phyloP scores from a whole-genome alignment of 257 asterid genomes.

The Oldenlandia corymbosa region DNA sequence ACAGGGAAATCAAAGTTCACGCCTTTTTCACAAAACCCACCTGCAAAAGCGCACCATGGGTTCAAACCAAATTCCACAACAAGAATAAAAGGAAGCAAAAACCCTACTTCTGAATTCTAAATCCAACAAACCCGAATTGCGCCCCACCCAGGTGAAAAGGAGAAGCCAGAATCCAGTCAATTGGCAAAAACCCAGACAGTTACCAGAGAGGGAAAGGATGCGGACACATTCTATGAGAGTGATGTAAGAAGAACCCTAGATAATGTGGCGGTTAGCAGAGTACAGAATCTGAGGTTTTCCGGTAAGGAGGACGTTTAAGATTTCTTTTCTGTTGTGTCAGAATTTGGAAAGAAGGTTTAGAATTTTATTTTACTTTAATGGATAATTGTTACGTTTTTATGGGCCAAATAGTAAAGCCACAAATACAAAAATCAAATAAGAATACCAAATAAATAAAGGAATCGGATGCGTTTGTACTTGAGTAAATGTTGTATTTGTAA shows the following conservation, averaged over 20 bases:
- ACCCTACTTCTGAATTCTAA: constrained; percentile 22
- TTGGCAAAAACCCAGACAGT: constrained; percentile 1
- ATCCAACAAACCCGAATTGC: constrained; percentile 3
- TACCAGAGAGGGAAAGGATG: not conserved
- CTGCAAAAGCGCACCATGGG: constrained; percentile 20
- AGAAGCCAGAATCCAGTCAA: not conserved
- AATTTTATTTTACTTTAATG: not conserved
- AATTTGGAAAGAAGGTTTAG: constrained; percentile 2
- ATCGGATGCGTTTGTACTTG: too few species aligned
- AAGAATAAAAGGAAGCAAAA: constrained; percentile 9
- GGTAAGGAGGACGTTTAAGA: not conserved
- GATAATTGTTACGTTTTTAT: not conserved
- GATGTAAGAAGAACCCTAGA: constrained; percentile 4
- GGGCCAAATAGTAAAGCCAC: not conserved
- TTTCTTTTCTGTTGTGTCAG: not conserved
- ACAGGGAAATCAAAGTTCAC: constrained; percentile 21
- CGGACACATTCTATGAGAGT: not conserved
- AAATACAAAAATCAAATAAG: not conserved
- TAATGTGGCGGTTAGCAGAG: not conserved
- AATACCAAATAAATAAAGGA: too few species aligned
- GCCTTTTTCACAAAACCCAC: constrained; percentile 12
- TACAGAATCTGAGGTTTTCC: not conserved
- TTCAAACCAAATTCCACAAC: constrained; percentile 1
- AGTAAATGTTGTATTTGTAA: too few species aligned
- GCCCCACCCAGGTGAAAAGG: not conserved